A percentile compares a stretch with the other conserved stretches of the same genome.
These are phyloP conservation scores for Salvia hispanica DNA, from an alignment of 257 asterid species.

Conservation along the genomic window DNA sequence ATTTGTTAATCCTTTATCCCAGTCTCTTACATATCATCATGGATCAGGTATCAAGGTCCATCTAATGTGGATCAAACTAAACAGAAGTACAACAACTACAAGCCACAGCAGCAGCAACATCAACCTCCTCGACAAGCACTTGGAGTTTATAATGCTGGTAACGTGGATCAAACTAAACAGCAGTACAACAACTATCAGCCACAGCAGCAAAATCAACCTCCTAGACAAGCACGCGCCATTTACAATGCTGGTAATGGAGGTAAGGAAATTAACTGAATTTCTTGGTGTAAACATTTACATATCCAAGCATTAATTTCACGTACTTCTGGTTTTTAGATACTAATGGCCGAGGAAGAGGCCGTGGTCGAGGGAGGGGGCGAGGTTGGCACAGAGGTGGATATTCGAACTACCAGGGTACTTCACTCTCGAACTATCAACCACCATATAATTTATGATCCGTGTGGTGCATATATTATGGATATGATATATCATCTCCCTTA, in stretches of 20 bases:
- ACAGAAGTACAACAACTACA: slow-evolving; percentile 15
- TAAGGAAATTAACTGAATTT: slow-evolving; percentile 24
- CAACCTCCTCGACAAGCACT: too few species aligned
- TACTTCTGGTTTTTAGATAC: slow-evolving; percentile 48
- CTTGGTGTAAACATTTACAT: background rate
- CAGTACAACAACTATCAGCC: slow-evolving; percentile 62
- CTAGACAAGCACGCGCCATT: slow-evolving; percentile 60
- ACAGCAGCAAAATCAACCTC: slow-evolving; percentile 58
- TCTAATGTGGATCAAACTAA: slow-evolving; percentile 54
- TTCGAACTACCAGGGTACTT: slow-evolving; percentile 52
- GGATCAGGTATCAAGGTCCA: slow-evolving; percentile 81
- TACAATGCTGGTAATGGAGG: slow-evolving; percentile 67
- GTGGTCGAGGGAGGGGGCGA: slow-evolving; percentile 89
- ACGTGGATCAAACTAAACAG: slow-evolving; percentile 53
- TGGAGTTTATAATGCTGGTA: background rate
- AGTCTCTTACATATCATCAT: background rate
- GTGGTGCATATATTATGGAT: background rate
- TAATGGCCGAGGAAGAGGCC: slow-evolving; percentile 83
- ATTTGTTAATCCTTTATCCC: background rate
- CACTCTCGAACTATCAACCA: background rate
- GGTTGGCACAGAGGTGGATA: slow-evolving; percentile 95
- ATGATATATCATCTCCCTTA: background rate
- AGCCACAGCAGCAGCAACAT: too few species aligned
- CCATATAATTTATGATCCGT: background rate
- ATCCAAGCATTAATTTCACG: background rate